Conservation (phyloP, 2,329 filamentous ascomycete genomes). For the Aspergillus pseudonomiae region DNA sequence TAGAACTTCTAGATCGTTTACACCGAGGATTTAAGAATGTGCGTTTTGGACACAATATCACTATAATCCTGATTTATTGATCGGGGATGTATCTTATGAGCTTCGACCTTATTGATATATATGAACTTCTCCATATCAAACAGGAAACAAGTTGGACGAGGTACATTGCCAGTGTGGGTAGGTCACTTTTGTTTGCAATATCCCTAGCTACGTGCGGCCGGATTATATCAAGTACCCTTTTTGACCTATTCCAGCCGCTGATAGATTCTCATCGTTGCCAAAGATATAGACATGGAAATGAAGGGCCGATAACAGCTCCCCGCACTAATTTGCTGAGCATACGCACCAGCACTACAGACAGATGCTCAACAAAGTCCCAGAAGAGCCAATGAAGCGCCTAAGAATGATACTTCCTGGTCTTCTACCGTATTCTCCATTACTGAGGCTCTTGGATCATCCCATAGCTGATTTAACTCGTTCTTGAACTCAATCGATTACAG, state of each 20-base stretch:
- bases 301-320: not conserved
- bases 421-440: not conserved
- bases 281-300: not conserved
- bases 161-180: not conserved
- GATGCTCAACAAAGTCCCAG: not conserved
- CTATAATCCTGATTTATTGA: not conserved
- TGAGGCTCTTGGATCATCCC: too few relatives aligned
- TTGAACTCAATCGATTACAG: too few relatives aligned
- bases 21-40: not conserved
- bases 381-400: not conserved
- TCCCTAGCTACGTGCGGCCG: not conserved
- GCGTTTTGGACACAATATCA: not conserved
- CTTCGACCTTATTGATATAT: not conserved
- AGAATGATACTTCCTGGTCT: rapidly evolving
- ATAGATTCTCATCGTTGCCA: not conserved
- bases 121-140: not conserved
- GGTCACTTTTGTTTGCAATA: not conserved
- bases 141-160: not conserved
- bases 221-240: not conserved
- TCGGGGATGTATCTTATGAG: not conserved
- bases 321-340: not conserved
- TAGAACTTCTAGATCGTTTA: not conserved
- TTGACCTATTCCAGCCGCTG: not conserved
- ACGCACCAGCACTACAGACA: not conserved
- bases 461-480: too few relatives aligned